Evolutionary conservation across 2,329 filamentous ascomycete species (phyloP), one percentile per base, ranked within the genome.

Genomic region (Claviceps sp.): DNA sequence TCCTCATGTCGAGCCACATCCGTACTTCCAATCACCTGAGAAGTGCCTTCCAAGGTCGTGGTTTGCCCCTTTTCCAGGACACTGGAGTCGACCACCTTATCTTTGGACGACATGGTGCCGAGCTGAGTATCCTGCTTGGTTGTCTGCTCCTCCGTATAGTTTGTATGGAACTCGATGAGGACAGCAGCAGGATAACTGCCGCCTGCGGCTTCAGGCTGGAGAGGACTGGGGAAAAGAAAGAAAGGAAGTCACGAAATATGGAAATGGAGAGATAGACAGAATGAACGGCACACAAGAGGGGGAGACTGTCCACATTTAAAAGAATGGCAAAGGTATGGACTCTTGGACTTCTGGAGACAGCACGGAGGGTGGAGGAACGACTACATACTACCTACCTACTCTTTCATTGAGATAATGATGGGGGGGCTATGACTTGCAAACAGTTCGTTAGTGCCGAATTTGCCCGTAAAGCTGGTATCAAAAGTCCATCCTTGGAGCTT

Each of bases 1-100:
- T 62, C 56, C 49, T 61, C 56, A 26, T 65, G 57, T 44, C 60
- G 62, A 50, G 60, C 58, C 39, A 51, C 44, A 4, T 48, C 46
- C 11, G 52, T 50, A 26, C 50, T 50, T 43, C 54, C 46, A 48
- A 57, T 53, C 39, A 60, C 54, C 2, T 55, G 51, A 38, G 47
- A 54, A 42, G 55, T 57, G 37, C 56, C 56, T 48, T 56, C 56
- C 26, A 51, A 16, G 45, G 56, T 38, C 44, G 50, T 41, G n/a
- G 50, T 47, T 38, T 41, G 37, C 37, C 58, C 59, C 54, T 61
- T 61, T 46, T 61, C 59, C 40, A 52, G 17, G 50, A 46, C 48
- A 11, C 45, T 50, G n/a, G 54, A 49, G 44, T 57, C 52, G 39
- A 54, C 22, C 34, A 47, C 38, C 48, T 54, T 49, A 19, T 58